Evolutionary conservation across 2,329 filamentous ascomycete genomes (phyloP), one percentile per base, ranked within the genome.

Genomic region (Aureobasidium sp.): DNA sequence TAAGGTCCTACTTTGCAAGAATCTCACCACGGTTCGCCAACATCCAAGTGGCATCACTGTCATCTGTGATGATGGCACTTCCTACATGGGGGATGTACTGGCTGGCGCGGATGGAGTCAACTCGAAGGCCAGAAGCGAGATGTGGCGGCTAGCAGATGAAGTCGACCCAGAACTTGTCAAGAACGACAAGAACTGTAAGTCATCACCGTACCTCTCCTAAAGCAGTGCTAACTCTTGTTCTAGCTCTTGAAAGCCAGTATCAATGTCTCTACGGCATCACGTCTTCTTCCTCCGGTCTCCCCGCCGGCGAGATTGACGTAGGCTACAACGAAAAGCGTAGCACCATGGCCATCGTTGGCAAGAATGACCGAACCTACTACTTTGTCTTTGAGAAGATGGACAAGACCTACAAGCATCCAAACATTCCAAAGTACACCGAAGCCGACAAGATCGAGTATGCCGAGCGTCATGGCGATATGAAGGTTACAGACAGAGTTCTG

Each of bases 231-330:
- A 60, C 17, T 31, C 47, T 45, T 14, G 61, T 69, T 48, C 44
- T 60, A 37, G 66, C 66, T 11, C 53, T 56, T n/a, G 40, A 45
- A 5, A 31, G 53, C 8, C 63, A 65, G 35, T 76, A 75, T 42
- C 63, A 65, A 12, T 76, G 74, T 64, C 71, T 71, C n/a, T 77
- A 75, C 48, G 75, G 75, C 5, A 77, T 76, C 15, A 70, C 74
- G 2, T 64, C 72, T 17, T 33, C 70, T 14, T 68, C 72, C 1
- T 15, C 52, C 7, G 66, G 64, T 1, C 27, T 67, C 11, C 22
- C 63, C 11, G 47, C 24, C 9, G 66, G 68, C 3, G 63, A 68
- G 17, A 40, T 68, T 22, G 60, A 67, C 58, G 60, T 66, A 1
- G 61, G 63, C 5, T 65, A 66, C 35, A 70, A 68, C 54, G 62